Percentiles rank a stretch among this genome's conserved stretches.
These are phyloP conservation scores for Serpula lacrymans DNA, from an alignment of 768 basidiomycete genomes.

Conservation along the genomic window DNA sequence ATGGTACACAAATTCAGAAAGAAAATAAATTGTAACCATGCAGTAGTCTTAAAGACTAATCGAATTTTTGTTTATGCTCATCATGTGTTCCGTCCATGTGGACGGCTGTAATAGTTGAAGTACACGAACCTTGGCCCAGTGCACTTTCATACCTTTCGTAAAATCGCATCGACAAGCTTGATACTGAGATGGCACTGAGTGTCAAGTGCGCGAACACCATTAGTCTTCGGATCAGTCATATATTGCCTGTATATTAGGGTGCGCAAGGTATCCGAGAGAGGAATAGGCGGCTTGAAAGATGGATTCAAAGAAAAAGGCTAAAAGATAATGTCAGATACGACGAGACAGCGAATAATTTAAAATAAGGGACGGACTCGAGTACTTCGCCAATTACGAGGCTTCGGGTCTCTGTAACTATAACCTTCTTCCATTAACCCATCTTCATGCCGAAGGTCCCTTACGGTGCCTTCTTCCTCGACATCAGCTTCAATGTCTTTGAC, in stretches of 20 bases:
- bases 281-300: slow-evolving; percentile 69
- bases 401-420: slow-evolving; percentile 21
- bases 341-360: slow-evolving; percentile 1
- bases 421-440: slow-evolving; percentile 16
- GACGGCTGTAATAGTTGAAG: slow-evolving; percentile 4
- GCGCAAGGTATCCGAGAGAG: slow-evolving; percentile 56
- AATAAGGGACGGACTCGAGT: slow-evolving; percentile 48
- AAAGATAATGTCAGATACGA: slow-evolving; percentile 1
- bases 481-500: no score
- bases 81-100: slow-evolving; percentile 23
- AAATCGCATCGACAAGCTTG: slow-evolving; percentile 73
- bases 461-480: no score
- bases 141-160: slow-evolving; percentile 66
- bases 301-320: slow-evolving; percentile 81
- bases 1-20: no score
- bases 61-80: slow-evolving; percentile 66
- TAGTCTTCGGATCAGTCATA: slow-evolving; percentile 46
- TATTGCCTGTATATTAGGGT: slow-evolving; percentile 52
- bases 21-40: slow-evolving; percentile 65
- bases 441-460: no score
- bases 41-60: slow-evolving; percentile 85
- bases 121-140: slow-evolving; percentile 54
- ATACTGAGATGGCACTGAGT: slow-evolving; percentile 57
- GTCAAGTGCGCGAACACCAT: slow-evolving; percentile 52
- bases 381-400: slow-evolving; percentile 62